A percentile compares a stretch with the other conserved stretches of the same genome.
Conservation (phyloP, 768 basidiomycete species). For the Lactarius sanguifluus region DNA sequence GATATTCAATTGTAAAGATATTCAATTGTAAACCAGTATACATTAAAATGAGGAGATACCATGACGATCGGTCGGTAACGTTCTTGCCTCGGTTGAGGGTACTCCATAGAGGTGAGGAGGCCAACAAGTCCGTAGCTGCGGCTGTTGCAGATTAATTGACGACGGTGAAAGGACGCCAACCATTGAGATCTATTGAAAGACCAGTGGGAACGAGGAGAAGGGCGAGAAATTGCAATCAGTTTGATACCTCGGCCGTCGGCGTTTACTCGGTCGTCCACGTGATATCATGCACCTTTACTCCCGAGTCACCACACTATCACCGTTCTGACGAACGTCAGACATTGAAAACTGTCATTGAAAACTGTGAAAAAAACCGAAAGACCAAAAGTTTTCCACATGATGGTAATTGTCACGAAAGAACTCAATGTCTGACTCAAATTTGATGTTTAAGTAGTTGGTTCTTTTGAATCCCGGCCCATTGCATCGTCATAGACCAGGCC, state of each 20-base stretch:
- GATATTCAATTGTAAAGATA: conserved; percentile 60
- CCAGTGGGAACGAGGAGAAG: background rate
- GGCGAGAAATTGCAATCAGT: background rate
- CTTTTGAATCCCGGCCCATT: too few species aligned
- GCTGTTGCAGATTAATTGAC: conserved; percentile 39
- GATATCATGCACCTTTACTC: background rate
- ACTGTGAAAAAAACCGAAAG: too few species aligned
- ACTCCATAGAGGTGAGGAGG: background rate
- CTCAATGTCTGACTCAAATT: too few species aligned
- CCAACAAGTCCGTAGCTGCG: conserved; percentile 47
- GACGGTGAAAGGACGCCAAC: conserved; percentile 41
- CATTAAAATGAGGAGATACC: background rate
- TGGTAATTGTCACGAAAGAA: too few species aligned
- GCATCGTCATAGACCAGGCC: background rate
- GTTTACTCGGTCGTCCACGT: background rate
- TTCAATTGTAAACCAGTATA: conserved; percentile 43
- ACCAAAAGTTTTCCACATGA: too few species aligned
- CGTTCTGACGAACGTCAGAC: too few species aligned
- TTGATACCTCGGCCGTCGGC: background rate
- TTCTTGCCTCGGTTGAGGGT: conserved; percentile 11
- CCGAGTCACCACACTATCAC: background rate
- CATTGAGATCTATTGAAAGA: conserved; percentile 10
- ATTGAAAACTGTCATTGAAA: too few species aligned
- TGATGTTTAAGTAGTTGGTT: too few species aligned
- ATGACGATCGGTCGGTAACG: background rate